Conservation (phyloP, 352 stramenopile species). For the Phytophthora aleatoria region DNA sequence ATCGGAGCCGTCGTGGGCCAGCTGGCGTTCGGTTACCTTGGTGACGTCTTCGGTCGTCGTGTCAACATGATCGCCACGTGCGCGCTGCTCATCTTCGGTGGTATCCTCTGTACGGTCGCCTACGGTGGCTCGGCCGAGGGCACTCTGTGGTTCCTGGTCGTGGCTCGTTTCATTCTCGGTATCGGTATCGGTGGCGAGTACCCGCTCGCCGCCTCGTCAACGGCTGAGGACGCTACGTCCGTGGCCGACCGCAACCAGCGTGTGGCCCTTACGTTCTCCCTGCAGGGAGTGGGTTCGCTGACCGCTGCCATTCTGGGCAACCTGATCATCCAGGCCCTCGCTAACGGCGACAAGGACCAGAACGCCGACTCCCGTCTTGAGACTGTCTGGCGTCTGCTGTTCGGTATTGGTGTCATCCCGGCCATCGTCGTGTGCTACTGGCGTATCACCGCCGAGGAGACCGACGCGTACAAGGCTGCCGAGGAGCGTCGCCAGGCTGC, state of each 20-base stretch:
- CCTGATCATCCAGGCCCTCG: constrained; percentile 53
- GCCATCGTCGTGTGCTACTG: constrained; percentile 71
- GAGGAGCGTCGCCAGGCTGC: constrained; percentile 24
- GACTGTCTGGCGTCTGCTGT: constrained; percentile 66
- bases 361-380: constrained; percentile 52
- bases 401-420: constrained; percentile 68
- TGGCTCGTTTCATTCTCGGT: constrained; percentile 20
- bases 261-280: constrained; percentile 65
- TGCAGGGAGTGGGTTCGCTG: constrained; percentile 63
- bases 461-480: constrained; percentile 45
- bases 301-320: constrained; percentile 68
- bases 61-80: constrained; percentile 36
- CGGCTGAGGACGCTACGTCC: constrained; percentile 58
- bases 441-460: constrained; percentile 65
- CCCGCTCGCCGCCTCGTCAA: constrained; percentile 52
- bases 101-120: constrained; percentile 23
- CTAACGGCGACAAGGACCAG: constrained; percentile 36
- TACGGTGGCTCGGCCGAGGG: constrained; percentile 11
- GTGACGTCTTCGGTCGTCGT: constrained; percentile 27
- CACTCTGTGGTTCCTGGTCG: constrained; percentile 30
- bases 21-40: constrained; percentile 26
- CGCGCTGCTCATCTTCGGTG: constrained; percentile 17
- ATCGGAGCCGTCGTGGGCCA: constrained; percentile 28
- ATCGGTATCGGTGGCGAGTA: constrained; percentile 34
- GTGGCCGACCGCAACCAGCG: constrained; percentile 49